Percentiles rank a stretch among this genome's conserved stretches.
phyloP scores from a whole-genome alignment of 306 rosid genomes.

The Gillenia trifoliata region DNA sequence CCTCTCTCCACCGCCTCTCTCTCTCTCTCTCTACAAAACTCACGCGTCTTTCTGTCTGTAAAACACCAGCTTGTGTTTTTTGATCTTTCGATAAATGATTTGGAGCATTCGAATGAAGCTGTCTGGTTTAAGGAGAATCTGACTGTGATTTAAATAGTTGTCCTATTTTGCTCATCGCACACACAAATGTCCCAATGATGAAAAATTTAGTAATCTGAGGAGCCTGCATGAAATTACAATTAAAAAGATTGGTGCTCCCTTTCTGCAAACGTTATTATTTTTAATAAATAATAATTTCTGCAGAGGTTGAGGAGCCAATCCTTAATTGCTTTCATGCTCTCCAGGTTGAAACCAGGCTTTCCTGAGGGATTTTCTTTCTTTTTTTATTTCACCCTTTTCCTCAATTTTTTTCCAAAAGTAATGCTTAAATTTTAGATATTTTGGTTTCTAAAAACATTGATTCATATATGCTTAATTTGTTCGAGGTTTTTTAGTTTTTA shows the following conservation, averaged over 20 bases:
- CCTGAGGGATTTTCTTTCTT: slow-evolving; percentile 10
- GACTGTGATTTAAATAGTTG: background rate
- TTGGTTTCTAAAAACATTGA: too few relatives aligned
- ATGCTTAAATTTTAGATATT: background rate
- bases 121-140: background rate
- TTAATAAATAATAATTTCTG: too few relatives aligned
- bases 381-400: background rate
- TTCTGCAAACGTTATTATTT: too few relatives aligned
- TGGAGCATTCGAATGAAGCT: background rate
- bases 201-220: slow-evolving; percentile 29
- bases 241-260: slow-evolving; percentile 24
- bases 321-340: background rate
- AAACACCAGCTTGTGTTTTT: too few relatives aligned
- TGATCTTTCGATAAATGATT: background rate
- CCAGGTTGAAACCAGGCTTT: slow-evolving; percentile 23
- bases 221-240: background rate
- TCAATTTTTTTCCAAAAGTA: background rate
- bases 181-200: slow-evolving; percentile 14
- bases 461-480: too few relatives aligned
- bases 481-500: too few relatives aligned
- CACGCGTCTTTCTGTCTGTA: too few relatives aligned
- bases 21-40: background rate
- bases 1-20: background rate
- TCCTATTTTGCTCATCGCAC: background rate
- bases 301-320: slow-evolving; percentile 31